Evolutionary conservation across 345 rosid genomes (phyloP), one percentile per base, ranked within the genome.

Genomic region (Eutrema japonicum): DNA sequence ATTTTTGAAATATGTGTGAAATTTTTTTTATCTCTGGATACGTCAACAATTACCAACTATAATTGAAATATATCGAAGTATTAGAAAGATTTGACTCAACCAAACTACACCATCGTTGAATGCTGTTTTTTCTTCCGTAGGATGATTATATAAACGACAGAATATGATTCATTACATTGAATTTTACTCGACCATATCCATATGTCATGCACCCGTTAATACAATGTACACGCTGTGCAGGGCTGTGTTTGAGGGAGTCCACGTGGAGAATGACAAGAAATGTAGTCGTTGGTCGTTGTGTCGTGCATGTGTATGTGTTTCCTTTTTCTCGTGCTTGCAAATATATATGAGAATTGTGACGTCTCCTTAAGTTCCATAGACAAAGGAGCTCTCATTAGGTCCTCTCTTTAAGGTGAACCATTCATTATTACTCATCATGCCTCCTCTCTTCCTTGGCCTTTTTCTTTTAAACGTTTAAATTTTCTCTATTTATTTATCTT

Each of bases 291-390:
- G 79, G 79, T 68, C 57, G 56, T 37, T 54, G 79, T 75, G 78
- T 67, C 73, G 52, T 53, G 55, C 68, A 74, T 50, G 38, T 72
- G 76, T 62, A 64, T 68, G 68, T 16, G 79, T 63, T 38, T 61
- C 42, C 74, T 67, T 68, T 75, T 49, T 54, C 85, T 80, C 77
- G 89, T 83, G 89, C 76, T 82, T 84, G 78, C 78, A 81, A 84
- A 64, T 51, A 54, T 74, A 64, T 51, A 54, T 74, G 69, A 68
- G 69, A 75, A 64, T 46, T 64, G 75, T 47, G 79, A 76, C 79
- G 75, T 64, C 53, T 76, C 79, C 79, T 58, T 80, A 68, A 83
- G 79, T 82, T 68, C 73, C 81, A 70, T 78, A 78, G 83, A 85
- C 75, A 79, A 82, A 61, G 70, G 69, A 79, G 51, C 71, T 52